Evolutionary conservation across 306 rosid genomes (phyloP).

Genomic region (Fragaria vesca): DNA sequence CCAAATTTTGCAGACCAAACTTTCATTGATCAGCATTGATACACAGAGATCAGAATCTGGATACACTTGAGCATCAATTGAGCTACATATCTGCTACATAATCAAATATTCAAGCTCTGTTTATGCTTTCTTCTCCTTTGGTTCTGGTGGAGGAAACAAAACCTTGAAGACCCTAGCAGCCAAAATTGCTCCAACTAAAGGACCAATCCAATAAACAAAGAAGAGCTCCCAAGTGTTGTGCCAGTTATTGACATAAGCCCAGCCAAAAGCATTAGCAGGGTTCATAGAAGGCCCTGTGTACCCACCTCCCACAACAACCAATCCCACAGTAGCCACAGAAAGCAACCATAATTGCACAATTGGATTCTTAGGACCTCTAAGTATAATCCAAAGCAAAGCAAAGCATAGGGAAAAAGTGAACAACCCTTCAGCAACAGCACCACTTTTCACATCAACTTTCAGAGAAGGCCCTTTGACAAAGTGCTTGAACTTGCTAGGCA

Average conservation of each 20-base stretch:
- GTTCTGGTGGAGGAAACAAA: slow-evolving; percentile 37
- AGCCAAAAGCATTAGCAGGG: slow-evolving; percentile 73
- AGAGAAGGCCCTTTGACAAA: slow-evolving; percentile 54
- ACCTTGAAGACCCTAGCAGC: slow-evolving; percentile 44
- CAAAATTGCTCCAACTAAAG: slow-evolving; percentile 44
- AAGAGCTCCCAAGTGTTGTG: slow-evolving; percentile 62
- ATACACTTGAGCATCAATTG: neutral
- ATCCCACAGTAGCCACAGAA: slow-evolving; percentile 40
- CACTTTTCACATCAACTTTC: slow-evolving; percentile 54
- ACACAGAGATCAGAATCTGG: neutral
- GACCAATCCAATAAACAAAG: slow-evolving; percentile 61
- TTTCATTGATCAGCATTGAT: neutral
- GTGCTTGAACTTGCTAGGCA: slow-evolving; percentile 34
- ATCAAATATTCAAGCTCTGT: neutral
- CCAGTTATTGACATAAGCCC: slow-evolving; percentile 53
- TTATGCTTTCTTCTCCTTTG: slow-evolving; percentile 68
- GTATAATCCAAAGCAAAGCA: slow-evolving; percentile 34
- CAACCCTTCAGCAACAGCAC: slow-evolving; percentile 51
- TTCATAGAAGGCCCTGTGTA: slow-evolving; percentile 72
- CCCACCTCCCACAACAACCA: slow-evolving; percentile 42
- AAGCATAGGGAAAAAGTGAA: slow-evolving; percentile 46
- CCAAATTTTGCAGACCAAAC: neutral
- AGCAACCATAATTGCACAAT: slow-evolving; percentile 50
- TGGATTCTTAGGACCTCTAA: slow-evolving; percentile 49
- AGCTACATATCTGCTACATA: neutral